Conservation (phyloP, 148 eudicot genomes). For the Camellia sinensis region DNA sequence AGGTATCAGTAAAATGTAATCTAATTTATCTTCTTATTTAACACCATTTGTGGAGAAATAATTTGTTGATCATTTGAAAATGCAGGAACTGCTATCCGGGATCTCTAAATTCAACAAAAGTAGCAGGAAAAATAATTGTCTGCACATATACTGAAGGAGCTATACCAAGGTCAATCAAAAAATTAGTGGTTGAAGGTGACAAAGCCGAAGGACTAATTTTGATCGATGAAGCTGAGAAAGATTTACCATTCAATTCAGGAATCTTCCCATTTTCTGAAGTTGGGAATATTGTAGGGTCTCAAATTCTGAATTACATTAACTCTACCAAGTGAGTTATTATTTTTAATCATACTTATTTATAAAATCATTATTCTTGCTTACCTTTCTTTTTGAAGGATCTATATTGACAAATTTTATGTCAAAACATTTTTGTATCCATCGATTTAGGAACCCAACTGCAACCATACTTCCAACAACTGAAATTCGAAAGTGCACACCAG, state of each 20-base stretch:
- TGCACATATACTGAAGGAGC: conserved; percentile 41
- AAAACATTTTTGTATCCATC: background rate
- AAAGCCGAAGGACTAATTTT: conserved; percentile 58
- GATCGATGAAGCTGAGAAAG: conserved; percentile 34
- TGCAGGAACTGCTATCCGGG: conserved; percentile 70
- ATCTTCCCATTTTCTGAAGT: conserved; percentile 53
- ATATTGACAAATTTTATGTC: too few species aligned
- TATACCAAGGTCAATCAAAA: conserved; percentile 48
- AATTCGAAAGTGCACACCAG: conserved; percentile 40
- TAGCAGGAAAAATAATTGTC: conserved; percentile 54
- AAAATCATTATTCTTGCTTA: background rate
- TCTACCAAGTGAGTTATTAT: conserved; percentile 42
- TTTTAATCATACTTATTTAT: background rate
- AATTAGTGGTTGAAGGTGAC: conserved; percentile 56
- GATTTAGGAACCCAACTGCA: conserved; percentile 47
- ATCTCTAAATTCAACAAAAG: conserved; percentile 45
- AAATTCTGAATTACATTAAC: conserved; percentile 59
- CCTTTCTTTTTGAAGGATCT: background rate
- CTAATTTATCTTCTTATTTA: too few species aligned
- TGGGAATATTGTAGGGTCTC: conserved; percentile 36
- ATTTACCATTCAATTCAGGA: conserved; percentile 55
- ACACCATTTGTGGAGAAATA: background rate
- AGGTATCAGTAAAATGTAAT: conserved; percentile 25
- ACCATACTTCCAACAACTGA: conserved; percentile 45
- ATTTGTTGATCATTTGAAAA: background rate